Conservation (phyloP, 352 stramenopile genomes). For the Phytophthora citrophthora region DNA sequence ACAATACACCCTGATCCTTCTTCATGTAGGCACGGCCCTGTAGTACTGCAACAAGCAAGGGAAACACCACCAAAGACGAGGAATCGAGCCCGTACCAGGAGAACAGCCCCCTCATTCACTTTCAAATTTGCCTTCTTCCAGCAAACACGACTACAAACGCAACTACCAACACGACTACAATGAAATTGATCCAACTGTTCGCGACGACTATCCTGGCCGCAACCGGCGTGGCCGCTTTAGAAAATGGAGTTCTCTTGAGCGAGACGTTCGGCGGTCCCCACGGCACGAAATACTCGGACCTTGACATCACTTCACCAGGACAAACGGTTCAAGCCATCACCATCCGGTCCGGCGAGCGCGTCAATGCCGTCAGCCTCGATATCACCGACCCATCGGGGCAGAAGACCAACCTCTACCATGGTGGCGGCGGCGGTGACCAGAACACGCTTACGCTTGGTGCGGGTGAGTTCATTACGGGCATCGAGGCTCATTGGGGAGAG, state of each 20-base stretch:
- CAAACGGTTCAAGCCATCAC: constrained; percentile 1
- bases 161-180: too few species aligned
- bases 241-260: neutral
- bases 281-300: neutral
- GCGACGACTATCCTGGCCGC: neutral
- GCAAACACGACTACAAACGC: neutral
- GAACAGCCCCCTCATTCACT: neutral
- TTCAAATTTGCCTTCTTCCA: neutral
- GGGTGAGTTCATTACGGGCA: constrained; percentile 11
- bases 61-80: too few species aligned
- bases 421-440: neutral
- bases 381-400: neutral
- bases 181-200: neutral
- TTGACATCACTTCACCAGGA: neutral
- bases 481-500: constrained; percentile 15
- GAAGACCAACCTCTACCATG: constrained; percentile 1
- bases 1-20: too few species aligned
- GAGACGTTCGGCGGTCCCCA: neutral
- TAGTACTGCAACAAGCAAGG: too few species aligned
- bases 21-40: too few species aligned
- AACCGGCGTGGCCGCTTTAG: neutral
- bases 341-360: neutral
- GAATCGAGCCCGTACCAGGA: too few species aligned
- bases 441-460: neutral
- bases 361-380: neutral